These are phyloP conservation scores for Stylosanthes scabra DNA, from an alignment of 331 rosid genomes.

Conservation along the genomic window DNA sequence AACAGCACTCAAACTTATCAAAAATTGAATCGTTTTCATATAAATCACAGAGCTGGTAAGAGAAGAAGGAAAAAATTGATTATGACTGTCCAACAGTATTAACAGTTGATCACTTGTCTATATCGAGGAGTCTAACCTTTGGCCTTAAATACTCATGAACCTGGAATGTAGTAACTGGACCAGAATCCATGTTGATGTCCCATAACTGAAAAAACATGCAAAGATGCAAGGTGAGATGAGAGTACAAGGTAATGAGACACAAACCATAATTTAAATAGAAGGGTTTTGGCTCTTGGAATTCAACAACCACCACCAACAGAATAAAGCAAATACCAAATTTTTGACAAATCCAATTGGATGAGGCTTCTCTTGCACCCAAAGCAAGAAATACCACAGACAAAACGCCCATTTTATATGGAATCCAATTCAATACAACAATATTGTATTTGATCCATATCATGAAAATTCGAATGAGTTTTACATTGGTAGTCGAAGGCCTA, in stretches of 20 bases:
- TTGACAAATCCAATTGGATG: conserved; percentile 24
- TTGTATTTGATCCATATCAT: no score
- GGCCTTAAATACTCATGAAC: conserved; percentile 98
- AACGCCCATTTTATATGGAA: conserved; percentile 21
- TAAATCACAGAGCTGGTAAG: conserved; percentile 86
- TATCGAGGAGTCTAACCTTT: conserved; percentile 68
- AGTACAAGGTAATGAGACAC: neutral
- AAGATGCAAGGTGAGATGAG: conserved; percentile 2
- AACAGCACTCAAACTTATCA: conserved; percentile 96
- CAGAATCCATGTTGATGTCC: conserved; percentile 99
- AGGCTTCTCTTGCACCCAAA: conserved; percentile 15
- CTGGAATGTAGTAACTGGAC: conserved; percentile 91
- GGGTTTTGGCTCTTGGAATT: neutral
- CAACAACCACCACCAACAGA: neutral
- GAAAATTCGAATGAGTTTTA: no score
- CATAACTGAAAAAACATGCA: conserved; percentile 76
- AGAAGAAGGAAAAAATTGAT: conserved; percentile 27
- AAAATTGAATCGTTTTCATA: conserved; percentile 98
- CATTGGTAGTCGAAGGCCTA: no score
- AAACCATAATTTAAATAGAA: conserved; percentile 11
- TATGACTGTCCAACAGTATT: conserved; percentile 21
- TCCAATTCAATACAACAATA: conserved; percentile 8
- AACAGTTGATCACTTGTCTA: conserved; percentile 14
- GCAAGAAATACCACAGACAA: conserved; percentile 1
- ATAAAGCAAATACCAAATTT: neutral